Percentiles rank a stretch among this genome's conserved stretches.
Conservation (phyloP, 1,284 basidiomycete genomes). For the Melampsora abietis-canadensis region DNA sequence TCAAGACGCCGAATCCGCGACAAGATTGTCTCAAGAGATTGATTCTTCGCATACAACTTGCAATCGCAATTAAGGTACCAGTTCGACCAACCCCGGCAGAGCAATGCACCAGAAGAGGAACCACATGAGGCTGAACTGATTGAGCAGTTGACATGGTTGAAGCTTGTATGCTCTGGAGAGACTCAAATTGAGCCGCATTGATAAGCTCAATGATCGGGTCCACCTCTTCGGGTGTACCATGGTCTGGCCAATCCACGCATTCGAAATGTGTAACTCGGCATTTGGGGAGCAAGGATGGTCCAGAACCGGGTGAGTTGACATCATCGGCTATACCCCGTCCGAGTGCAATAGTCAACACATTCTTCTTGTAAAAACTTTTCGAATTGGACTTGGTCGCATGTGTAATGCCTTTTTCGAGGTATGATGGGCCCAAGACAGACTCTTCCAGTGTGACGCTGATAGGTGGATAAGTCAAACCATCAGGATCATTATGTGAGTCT, state of each 20-base stretch:
- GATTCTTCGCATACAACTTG: slow-evolving; percentile 65
- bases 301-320: slow-evolving; percentile 50
- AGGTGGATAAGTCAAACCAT: background rate
- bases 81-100: slow-evolving; percentile 57
- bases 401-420: background rate
- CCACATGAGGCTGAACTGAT: slow-evolving; percentile 53
- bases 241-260: slow-evolving; percentile 68
- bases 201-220: slow-evolving; percentile 47
- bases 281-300: slow-evolving; percentile 30
- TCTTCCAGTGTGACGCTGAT: slow-evolving; percentile 23
- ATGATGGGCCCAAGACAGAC: background rate
- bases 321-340: slow-evolving; percentile 49
- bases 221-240: slow-evolving; percentile 63
- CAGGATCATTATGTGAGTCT: slow-evolving; percentile 45
- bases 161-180: slow-evolving; percentile 45
- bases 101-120: slow-evolving; percentile 77
- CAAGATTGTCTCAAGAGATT: slow-evolving; percentile 56
- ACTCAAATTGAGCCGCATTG: slow-evolving; percentile 48
- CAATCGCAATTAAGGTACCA: slow-evolving; percentile 61
- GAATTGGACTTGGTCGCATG: background rate
- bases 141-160: slow-evolving; percentile 51
- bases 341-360: slow-evolving; percentile 50
- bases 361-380: slow-evolving; percentile 49
- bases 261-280: slow-evolving; percentile 47
- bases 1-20: background rate